Evolutionary conservation across 1,139 yeast genomes (phyloP).

Genomic region (Blastobotrys illinoisensis): DNA sequence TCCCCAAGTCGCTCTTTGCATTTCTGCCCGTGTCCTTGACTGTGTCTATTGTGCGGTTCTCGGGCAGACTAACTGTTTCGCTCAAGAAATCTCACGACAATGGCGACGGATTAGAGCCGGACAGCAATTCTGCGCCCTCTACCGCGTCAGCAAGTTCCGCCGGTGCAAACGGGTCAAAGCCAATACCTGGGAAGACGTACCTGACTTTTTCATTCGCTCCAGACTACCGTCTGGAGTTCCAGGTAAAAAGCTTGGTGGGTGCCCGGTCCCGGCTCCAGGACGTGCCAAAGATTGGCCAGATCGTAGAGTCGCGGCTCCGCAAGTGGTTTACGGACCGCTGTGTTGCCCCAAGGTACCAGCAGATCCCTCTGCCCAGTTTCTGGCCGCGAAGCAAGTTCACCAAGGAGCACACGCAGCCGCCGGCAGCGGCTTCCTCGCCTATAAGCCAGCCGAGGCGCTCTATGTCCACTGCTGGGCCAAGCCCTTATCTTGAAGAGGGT

Average conservation of each 20-base stretch:
- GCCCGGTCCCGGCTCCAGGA: constrained; percentile 88
- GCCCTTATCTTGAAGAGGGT: not conserved
- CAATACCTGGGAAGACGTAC: constrained; percentile 46
- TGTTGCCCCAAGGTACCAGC: constrained; percentile 88
- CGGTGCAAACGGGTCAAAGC: not conserved
- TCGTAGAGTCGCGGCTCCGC: constrained; percentile 75
- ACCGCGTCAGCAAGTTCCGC: not conserved
- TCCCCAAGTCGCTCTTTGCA: constrained; percentile 81
- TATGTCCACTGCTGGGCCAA: not conserved
- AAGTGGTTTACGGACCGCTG: constrained; percentile 91
- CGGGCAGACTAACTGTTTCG: constrained; percentile 87
- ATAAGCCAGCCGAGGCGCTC: not conserved
- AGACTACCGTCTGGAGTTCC: constrained; percentile 82
- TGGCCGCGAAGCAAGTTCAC: constrained; percentile 88
- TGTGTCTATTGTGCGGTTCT: constrained; percentile 84
- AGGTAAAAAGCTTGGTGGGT: constrained; percentile 81
- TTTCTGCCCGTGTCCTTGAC: constrained; percentile 70
- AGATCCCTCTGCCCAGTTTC: constrained; percentile 73
- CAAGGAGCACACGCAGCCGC: constrained; percentile 14
- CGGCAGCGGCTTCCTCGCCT: not conserved
- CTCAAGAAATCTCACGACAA: constrained; percentile 35
- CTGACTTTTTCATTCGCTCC: constrained; percentile 87
- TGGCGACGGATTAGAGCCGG: constrained; percentile 4
- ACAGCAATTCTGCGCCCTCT: not conserved
- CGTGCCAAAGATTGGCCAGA: constrained; percentile 82